Evolutionary conservation across 176 grass and related monocot genomes (phyloP).

Genomic region (maize (Zea mays)): DNA sequence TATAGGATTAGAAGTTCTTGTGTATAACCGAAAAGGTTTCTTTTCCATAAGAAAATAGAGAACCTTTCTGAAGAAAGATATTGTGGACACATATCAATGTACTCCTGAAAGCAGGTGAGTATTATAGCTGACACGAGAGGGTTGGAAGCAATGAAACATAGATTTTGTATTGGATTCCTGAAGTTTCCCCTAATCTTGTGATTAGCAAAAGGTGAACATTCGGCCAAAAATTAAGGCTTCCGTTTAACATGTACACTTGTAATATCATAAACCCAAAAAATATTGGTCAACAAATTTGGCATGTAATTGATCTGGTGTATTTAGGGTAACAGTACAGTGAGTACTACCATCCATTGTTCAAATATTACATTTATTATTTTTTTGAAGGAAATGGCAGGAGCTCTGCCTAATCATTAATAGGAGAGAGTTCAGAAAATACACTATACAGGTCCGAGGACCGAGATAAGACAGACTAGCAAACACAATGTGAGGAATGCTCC

Average conservation of each 20-base stretch:
- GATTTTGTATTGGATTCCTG: slow-evolving; percentile 13
- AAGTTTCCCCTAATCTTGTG: slow-evolving; percentile 19
- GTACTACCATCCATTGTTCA: slow-evolving; percentile 20
- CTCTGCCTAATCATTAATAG: no score
- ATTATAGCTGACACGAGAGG: background rate
- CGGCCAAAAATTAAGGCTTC: slow-evolving; percentile 9
- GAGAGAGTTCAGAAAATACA: no score
- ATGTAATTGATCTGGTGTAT: slow-evolving; percentile 24
- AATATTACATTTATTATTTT: background rate
- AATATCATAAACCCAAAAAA: slow-evolving; percentile 12
- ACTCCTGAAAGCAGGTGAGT: background rate
- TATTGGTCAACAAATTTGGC: slow-evolving; percentile 1
- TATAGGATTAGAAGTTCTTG: background rate
- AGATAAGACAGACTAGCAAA: no score
- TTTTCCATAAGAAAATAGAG: background rate
- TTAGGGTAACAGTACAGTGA: background rate
- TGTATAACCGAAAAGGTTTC: background rate
- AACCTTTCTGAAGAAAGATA: background rate
- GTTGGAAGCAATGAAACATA: slow-evolving; percentile 22
- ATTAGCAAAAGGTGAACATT: slow-evolving; percentile 11
- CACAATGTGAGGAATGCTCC: no score
- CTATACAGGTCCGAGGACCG: no score
- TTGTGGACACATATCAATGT: background rate
- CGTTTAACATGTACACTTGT: slow-evolving; percentile 13
- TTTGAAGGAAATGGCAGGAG: no score